Base-by-base conservation (phyloP, 306 rosid genomes). In the Rosa chinensis region DNA sequence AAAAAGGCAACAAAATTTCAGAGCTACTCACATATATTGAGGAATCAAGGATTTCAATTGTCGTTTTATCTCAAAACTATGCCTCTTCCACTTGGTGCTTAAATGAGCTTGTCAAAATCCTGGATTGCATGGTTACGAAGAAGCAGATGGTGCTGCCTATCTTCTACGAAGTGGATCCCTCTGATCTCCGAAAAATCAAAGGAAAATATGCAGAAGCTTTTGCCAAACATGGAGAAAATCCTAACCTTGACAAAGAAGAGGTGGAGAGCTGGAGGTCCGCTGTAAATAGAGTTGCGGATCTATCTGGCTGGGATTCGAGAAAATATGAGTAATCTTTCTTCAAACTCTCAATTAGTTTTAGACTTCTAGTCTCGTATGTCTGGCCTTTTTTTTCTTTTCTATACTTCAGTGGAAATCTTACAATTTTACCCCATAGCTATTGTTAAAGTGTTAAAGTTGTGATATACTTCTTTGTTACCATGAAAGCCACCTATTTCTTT, bases 11-110 rank as follows among this genome's bases (percentile, higher is more conserved):
- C 5, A 5, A 8, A 0, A 23, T 63, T 63, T 9, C 43, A 8
- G 69, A 63, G 6, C 39, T 66, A 6, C 17, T 28, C 8, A 28
- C 10, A 12, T 2, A 1, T 5, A 42, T 42, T 42, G 44, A 42
- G 44, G 44, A 4, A 5, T 66, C 70, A 10, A 25, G 6, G 39
- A 4, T 37, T 28, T 66, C 77, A 0, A 3, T 3, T 18, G n/a
- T 25, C 14, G 56, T 20, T 63, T 42, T 42, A 42, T 42, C 44
- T 42, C 44, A 4, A 42, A 42, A 42, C 44, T 42, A 42, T 42
- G 44, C 77, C 16, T 52, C 64, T 50, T 73, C 77, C 5, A n/a
- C 18, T 5, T 73, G 77, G 77, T 73, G 77, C 45, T 53, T 73
- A 1, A 25, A 28, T 0, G 77, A 73, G 17, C 55, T 73, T 13